Base-by-base conservation (phyloP, 768 basidiomycete genomes). In the Macrolepiota fuliginosa region DNA sequence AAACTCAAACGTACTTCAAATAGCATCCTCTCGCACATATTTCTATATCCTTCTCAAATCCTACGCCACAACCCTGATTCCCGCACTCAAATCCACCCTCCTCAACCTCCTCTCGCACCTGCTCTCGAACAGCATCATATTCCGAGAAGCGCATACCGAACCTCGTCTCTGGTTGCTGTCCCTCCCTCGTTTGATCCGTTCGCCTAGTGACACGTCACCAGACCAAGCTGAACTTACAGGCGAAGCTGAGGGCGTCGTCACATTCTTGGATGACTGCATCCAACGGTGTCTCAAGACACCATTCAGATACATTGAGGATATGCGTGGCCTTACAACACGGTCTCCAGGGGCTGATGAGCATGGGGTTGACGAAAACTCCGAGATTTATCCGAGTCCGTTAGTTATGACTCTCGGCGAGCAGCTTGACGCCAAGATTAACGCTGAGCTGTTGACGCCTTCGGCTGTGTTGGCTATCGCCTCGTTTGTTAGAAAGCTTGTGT, bases 251-350 rank as follows among this genome's bases (percentile, higher is more conserved):
- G 77, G 79, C 46, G 83, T 88, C 27, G 74, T 90, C 17, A 61
- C 73, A 0, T 94, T 97, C 74, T 67, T 97, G 11, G 96, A 98
- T 64, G 93, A 95, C 54, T 96, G 94, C 68, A 79, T 91, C 2
- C 88, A 90, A 61, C 81, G 92, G 17, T 94, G 89, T 66, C 69
- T 89, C 64, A 93, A 90, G 72, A 90, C 89, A 1, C 92, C 94
- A 0, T 91, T 94, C 70, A 83, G 85, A 29, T 98, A 96, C 69
- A 79, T 96, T 56, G 95, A 97, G 67, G 87, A 87, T 24, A 73
- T 88, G 63, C 71, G 80, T 5, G 67, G 72, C 22, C 56, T 65
- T 62, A 55, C 68, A 56, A 5, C 67, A 40, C 39, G 65, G 7
- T 49, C 46, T 42, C 22, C 62, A 60, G 22, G 50, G 22, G 17